Evolutionary conservation across 176 grass and related monocot genomes (phyloP).

Genomic region (Puccinellia tenuiflora): DNA sequence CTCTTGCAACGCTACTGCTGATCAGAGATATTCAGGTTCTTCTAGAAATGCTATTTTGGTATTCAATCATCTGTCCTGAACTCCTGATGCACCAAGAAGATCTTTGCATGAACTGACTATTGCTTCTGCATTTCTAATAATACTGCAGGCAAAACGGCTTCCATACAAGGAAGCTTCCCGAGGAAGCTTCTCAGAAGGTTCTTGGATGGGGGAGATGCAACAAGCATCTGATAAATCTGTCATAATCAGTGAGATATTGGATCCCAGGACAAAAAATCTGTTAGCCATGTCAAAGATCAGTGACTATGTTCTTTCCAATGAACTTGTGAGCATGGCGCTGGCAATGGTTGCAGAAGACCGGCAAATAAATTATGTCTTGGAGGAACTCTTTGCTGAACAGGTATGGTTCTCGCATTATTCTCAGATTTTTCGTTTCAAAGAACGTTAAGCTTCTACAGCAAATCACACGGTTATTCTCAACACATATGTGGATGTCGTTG

Average conservation of each 20-base stretch:
- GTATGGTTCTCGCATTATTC: slow-evolving; percentile 33
- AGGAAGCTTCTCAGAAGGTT: slow-evolving; percentile 63
- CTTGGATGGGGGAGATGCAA: slow-evolving; percentile 89
- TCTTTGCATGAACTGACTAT: slow-evolving; percentile 1
- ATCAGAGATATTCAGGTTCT: slow-evolving; percentile 76
- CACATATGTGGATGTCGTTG: too few relatives aligned
- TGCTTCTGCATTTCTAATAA: not conserved
- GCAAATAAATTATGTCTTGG: slow-evolving; percentile 74
- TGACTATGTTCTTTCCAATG: slow-evolving; percentile 81
- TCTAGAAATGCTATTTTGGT: slow-evolving; percentile 10
- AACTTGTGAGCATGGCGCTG: slow-evolving; percentile 81
- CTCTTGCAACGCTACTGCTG: slow-evolving; percentile 63
- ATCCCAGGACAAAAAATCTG: slow-evolving; percentile 77
- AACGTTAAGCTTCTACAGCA: not conserved
- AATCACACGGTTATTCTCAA: too few relatives aligned
- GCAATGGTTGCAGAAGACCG: slow-evolving; percentile 76
- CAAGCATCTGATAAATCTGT: slow-evolving; percentile 75
- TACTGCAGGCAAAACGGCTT: slow-evolving; percentile 64
- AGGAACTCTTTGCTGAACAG: slow-evolving; percentile 72
- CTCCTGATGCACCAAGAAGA: not conserved
- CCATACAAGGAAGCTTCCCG: slow-evolving; percentile 33
- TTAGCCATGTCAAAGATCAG: slow-evolving; percentile 69
- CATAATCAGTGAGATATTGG: slow-evolving; percentile 79
- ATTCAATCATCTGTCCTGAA: not conserved
- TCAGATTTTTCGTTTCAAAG: not conserved